Percentiles rank a stretch among this genome's conserved stretches.
Evolutionary conservation across 306 rosid genomes (phyloP).

Genomic region (Bauhinia variegata): DNA sequence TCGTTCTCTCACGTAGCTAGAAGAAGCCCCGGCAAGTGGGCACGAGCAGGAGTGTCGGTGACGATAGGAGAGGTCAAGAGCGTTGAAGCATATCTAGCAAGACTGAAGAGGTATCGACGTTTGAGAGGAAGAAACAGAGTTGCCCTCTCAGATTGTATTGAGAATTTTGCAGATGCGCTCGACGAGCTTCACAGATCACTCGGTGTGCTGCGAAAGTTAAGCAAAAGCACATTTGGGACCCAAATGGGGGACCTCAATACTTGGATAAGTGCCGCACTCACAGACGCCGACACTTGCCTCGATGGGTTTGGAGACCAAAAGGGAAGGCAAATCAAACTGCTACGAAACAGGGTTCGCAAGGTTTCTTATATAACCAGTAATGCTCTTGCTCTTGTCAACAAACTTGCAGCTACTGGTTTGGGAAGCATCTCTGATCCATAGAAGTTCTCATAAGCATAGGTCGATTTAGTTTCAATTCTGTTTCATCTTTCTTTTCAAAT

Average conservation of each 20-base stretch:
- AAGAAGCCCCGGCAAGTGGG: slow-evolving; percentile 67
- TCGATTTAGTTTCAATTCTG: neutral
- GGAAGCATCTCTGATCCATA: slow-evolving; percentile 37
- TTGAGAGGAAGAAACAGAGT: slow-evolving; percentile 38
- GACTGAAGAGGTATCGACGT: slow-evolving; percentile 26
- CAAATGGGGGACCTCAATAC: slow-evolving; percentile 64
- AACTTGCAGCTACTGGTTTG: slow-evolving; percentile 56
- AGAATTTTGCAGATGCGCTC: slow-evolving; percentile 46
- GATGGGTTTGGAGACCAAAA: slow-evolving; percentile 56
- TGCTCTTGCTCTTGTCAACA: slow-evolving; percentile 68
- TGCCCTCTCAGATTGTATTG: slow-evolving; percentile 68
- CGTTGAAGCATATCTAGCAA: slow-evolving; percentile 38
- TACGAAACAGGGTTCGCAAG: slow-evolving; percentile 43
- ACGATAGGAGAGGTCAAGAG: slow-evolving; percentile 52
- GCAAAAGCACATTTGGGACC: slow-evolving; percentile 51
- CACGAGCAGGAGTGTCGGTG: slow-evolving; percentile 70
- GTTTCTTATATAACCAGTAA: slow-evolving; percentile 55
- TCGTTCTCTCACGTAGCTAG: slow-evolving; percentile 54
- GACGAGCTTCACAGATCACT: slow-evolving; percentile 68
- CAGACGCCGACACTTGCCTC: slow-evolving; percentile 59
- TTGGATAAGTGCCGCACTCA: slow-evolving; percentile 75
- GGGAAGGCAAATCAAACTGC: slow-evolving; percentile 33
- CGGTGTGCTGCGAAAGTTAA: slow-evolving; percentile 54
- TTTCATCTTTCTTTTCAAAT: neutral
- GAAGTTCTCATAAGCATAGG: neutral